Base-by-base conservation (phyloP, 176 grass and related monocot genomes). In the Oryza glaberrima region DNA sequence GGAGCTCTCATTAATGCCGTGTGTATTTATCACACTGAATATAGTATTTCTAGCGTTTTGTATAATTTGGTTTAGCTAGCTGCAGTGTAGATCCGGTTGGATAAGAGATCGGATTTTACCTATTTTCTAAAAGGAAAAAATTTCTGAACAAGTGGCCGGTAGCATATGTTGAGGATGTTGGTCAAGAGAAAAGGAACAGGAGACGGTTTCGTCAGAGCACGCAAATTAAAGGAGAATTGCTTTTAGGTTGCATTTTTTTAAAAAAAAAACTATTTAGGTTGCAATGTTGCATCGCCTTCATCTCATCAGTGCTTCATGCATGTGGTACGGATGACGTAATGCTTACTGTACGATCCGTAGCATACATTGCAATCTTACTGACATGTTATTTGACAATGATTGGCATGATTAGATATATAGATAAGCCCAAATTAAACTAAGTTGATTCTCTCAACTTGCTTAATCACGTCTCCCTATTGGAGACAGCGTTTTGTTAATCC, bases 161-260 rank as follows among this genome's bases (percentile, higher is more conserved):
- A 30, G 11, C 47, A 7, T 12, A 20, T 11, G 3, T 15, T 7
- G 73, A 38, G 46, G 28, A 58, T 56, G 15, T 71, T 64, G 52
- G 86, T 73, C 74, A 73, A 72, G 11, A 51, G 2, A 67, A 67
- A 72, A 72, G 51, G n/a, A 43, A n/a, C 34, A 44, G 28, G 3
- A 49, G 20, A 69, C n/a, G 26, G 72, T 56, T 13, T 12, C 46
- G n/a, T 34, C 28, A 23, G 16, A 67, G 19, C 23, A n/a, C 4
- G 34, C 22, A 51, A 28, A 28, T 28, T 32, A 32, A 5, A 58
- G 28, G 56, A 69, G 56, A 69, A 25, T 40, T 1, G 5, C 25
- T 65, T 80, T 41, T 41, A 2, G 6, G 4, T 6, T 22, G 20
- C 58, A 28, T 45, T 32, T 32, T 32, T 3, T 32, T 32, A 0